Evolutionary conservation across 2,329 filamentous ascomycete species (phyloP).

Genomic region (Cryoendolithus antarcticus): DNA sequence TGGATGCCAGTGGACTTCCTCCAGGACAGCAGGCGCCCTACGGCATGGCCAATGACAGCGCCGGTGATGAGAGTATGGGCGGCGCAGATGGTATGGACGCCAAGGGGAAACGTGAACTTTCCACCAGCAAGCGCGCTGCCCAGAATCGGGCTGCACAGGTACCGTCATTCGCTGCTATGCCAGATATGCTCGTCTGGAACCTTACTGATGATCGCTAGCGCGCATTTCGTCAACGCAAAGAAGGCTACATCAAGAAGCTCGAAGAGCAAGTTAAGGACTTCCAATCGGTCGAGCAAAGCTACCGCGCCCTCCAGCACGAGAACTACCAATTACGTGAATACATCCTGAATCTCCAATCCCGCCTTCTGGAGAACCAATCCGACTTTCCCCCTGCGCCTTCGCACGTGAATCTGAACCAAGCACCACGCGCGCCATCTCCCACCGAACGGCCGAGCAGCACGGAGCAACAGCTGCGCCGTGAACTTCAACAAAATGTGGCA

Average conservation of each 20-base stretch:
- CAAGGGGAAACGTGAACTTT: constrained; percentile 82
- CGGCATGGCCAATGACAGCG: constrained; percentile 35
- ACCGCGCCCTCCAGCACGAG: constrained; percentile 71
- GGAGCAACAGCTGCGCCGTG: constrained; percentile 13
- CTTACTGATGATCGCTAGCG: constrained; percentile 43
- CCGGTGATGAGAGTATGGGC: constrained; percentile 32
- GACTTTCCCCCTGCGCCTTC: constrained; percentile 75
- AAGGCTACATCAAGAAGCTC: constrained; percentile 94
- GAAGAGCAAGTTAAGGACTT: constrained; percentile 85
- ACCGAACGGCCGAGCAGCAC: constrained; percentile 10
- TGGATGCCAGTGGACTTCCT: constrained; percentile 44
- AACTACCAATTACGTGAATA: constrained; percentile 89
- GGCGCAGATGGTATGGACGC: constrained; percentile 45
- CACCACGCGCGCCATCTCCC: constrained; percentile 4
- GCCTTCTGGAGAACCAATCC: constrained; percentile 69
- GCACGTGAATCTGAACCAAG: constrained; percentile 52
- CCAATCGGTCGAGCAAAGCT: constrained; percentile 62
- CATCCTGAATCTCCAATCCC: constrained; percentile 77
- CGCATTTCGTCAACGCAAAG: constrained; percentile 93
- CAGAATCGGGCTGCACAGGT: constrained; percentile 97
- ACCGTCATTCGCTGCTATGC: constrained; percentile 25
- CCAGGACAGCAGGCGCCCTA: constrained; percentile 42
- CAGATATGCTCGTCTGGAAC: neutral
- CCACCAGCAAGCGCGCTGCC: constrained; percentile 88
- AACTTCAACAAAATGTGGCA: constrained; percentile 8